Percentiles rank a stretch among this genome's conserved stretches.
Evolutionary conservation across 306 rosid genomes (phyloP).

Genomic region (Sechiopsis laciniata): DNA sequence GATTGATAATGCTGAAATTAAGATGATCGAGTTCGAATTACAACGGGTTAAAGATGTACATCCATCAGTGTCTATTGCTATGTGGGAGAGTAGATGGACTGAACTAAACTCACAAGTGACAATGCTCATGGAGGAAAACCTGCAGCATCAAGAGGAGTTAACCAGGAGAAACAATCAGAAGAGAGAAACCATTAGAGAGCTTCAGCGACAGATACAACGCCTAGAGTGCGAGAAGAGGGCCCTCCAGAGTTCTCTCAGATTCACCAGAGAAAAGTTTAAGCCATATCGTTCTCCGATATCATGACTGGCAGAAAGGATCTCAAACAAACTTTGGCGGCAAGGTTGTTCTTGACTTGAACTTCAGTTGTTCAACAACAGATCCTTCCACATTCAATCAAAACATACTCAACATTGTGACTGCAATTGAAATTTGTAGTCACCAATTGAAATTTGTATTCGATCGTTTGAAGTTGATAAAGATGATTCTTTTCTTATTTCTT

Average conservation of each 20-base stretch:
- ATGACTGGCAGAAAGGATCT: constrained; percentile 24
- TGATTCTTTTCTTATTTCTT: background rate
- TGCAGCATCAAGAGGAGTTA: constrained; percentile 41
- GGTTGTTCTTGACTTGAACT: constrained; percentile 33
- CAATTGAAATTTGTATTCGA: background rate
- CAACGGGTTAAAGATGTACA: background rate
- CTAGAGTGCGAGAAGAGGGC: constrained; percentile 38
- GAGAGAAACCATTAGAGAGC: constrained; percentile 46
- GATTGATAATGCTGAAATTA: background rate
- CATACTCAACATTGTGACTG: background rate
- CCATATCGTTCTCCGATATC: constrained; percentile 28
- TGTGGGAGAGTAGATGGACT: constrained; percentile 29
- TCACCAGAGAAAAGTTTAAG: constrained; percentile 34
- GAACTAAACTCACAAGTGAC: constrained; percentile 29
- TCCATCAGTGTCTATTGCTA: constrained; percentile 6
- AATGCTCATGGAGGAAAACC: constrained; percentile 41
- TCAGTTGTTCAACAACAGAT: background rate
- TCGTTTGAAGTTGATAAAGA: background rate
- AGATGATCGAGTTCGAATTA: background rate
- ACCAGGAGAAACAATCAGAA: constrained; percentile 47
- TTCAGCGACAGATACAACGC: constrained; percentile 37
- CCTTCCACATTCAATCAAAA: background rate
- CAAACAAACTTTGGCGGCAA: constrained; percentile 33
- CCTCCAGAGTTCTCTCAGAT: constrained; percentile 33
- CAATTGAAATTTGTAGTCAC: constrained; percentile 1